Evolutionary conservation across 2,329 filamentous ascomycete genomes (phyloP), one percentile per base, ranked within the genome.

Genomic region (Phaeophleospora eucalypticola): DNA sequence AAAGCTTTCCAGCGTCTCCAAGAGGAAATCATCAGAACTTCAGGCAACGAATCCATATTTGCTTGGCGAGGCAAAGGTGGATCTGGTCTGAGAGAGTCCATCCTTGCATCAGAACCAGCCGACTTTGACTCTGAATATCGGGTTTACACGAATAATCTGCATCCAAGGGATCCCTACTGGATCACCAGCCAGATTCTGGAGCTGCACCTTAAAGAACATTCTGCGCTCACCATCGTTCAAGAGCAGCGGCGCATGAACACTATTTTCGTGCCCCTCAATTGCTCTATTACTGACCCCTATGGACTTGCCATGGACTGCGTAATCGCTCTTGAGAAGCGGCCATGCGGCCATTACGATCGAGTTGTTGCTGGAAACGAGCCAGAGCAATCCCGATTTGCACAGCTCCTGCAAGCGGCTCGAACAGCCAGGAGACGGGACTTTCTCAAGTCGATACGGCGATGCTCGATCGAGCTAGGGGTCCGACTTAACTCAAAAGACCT

Each of bases 1-100:
- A 54, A 49, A 9, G 60, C 61, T 9, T 64, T 61, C 33, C 38
- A 20, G 75, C 70, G 40, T 79, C 36, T 56, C 3, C 45, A 52
- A 43, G 48, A 54, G 35, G 53, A 54, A 37, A 56, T 56, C 21
- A 38, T 50, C 10, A 19, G 24, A 3, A 34, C n/a, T 3, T 43
- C 43, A 4, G 32, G 42, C 33, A 43, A 50, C 21, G 29, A 50
- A 20, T 43, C 43, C 4, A 46, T 50, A 24, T 43, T 50, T 24
- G 43, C 38, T 3, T 50, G 43, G 47, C n/a, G n/a, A n/a, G n/a
- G n/a, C n/a, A n/a, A n/a, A n/a, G n/a, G n/a, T 32, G 7, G 4
- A 7, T 4, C 33, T 36, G n/a, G 7, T 16, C 17, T 15, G n/a
- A 7, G 14, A 14, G 4, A 36, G 17, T 7, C 6, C 17, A 15